Percentiles rank a stretch among this genome's conserved stretches.
phyloP scores from a whole-genome alignment of 1,284 basidiomycete genomes.

The Sanghuangporus baumii region DNA sequence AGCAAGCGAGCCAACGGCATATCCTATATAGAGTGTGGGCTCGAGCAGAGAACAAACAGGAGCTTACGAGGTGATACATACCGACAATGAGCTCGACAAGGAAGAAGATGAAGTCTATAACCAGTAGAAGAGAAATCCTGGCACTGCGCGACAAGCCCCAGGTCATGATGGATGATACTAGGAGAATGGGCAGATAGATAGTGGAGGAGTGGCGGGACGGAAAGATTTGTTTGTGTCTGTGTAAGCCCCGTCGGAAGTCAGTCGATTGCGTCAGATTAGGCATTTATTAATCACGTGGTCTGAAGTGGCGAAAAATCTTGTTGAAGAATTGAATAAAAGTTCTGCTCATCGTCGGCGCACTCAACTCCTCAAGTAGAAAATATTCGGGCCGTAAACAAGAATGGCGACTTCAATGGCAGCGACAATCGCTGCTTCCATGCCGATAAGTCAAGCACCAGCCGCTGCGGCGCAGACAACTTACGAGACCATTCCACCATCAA shows the following conservation, averaged over 20 bases:
- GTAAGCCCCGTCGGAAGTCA: too few relatives aligned
- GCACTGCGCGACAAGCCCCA: constrained; percentile 57
- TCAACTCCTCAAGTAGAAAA: not conserved
- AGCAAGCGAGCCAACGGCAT: constrained; percentile 91
- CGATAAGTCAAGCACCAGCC: constrained; percentile 54
- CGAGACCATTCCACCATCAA: constrained; percentile 82
- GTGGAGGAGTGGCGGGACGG: not conserved
- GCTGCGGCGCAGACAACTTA: constrained; percentile 59
- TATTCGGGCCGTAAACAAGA: constrained; percentile 3
- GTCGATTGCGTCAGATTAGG: too few relatives aligned
- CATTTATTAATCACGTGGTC: not conserved
- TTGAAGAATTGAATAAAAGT: not conserved
- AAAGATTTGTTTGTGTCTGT: not conserved
- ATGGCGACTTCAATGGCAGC: constrained; percentile 81
- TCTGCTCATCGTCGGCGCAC: not conserved
- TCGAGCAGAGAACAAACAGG: constrained; percentile 11
- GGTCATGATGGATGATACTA: constrained; percentile 31
- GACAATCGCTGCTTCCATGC: constrained; percentile 78
- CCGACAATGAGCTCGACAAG: constrained; percentile 86
- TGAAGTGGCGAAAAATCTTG: not conserved
- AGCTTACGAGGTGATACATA: constrained; percentile 29
- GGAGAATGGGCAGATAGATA: not conserved
- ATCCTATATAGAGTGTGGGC: constrained; percentile 47
- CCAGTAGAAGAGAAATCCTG: constrained; percentile 75
- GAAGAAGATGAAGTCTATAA: constrained; percentile 89